Evolutionary conservation across 768 basidiomycete species (phyloP).

Genomic region (Pisolithus albus): DNA sequence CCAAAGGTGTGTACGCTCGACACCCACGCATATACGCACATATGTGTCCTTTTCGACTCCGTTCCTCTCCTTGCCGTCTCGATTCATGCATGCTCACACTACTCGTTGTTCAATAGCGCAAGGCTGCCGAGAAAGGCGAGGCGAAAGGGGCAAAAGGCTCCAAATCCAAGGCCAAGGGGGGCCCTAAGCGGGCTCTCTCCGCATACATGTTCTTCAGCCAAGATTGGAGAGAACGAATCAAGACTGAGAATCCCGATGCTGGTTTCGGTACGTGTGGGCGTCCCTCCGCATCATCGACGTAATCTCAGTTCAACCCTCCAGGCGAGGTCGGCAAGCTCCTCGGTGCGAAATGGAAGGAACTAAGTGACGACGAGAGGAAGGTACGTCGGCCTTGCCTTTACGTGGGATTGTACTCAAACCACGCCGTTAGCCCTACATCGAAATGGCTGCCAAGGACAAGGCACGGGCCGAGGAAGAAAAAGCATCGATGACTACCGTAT

Average conservation of each 20-base stretch:
- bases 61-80: not conserved
- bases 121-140: slow-evolving; percentile 68
- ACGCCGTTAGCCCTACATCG: slow-evolving; percentile 68
- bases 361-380: slow-evolving; percentile 88
- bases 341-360: slow-evolving; percentile 95
- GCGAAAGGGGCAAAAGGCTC: slow-evolving; percentile 43
- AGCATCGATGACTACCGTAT: slow-evolving; percentile 34
- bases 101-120: slow-evolving; percentile 42
- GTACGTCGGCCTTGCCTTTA: slow-evolving; percentile 33
- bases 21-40: slow-evolving; percentile 9
- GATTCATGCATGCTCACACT: slow-evolving; percentile 8
- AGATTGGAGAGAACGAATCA: slow-evolving; percentile 93
- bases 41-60: slow-evolving; percentile 7
- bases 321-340: slow-evolving; percentile 93
- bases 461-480: slow-evolving; percentile 80
- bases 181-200: slow-evolving; percentile 85
- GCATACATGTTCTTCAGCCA: slow-evolving; percentile 99
- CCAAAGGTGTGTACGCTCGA: slow-evolving; percentile 47
- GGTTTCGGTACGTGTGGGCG: slow-evolving; percentile 62
- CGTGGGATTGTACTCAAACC: slow-evolving; percentile 1
- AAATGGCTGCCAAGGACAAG: slow-evolving; percentile 85
- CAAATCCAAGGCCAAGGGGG: slow-evolving; percentile 64
- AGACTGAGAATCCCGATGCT: slow-evolving; percentile 91
- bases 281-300: slow-evolving; percentile 1
- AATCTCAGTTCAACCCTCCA: slow-evolving; percentile 24